phyloP scores from a whole-genome alignment of 2,329 filamentous ascomycete genomes.

The Ceratocystis destructans region DNA sequence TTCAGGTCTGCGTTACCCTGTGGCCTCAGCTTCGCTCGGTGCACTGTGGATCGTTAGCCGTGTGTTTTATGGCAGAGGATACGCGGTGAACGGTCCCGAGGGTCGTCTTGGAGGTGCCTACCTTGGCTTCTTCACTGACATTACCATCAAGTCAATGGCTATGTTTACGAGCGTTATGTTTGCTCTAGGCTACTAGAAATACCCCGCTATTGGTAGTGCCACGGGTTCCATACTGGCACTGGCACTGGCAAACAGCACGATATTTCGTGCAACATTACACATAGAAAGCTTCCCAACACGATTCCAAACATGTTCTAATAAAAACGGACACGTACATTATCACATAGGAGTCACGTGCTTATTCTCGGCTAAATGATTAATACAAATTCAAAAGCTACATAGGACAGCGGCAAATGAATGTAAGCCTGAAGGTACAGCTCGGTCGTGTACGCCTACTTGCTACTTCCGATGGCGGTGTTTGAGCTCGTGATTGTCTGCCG shows the following conservation, averaged over 20 bases:
- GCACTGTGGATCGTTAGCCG: conserved; percentile 40
- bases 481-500: conserved; percentile 6
- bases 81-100: conserved; percentile 34
- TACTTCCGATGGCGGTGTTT: neutral
- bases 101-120: conserved; percentile 32
- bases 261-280: no score
- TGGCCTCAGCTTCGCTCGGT: conserved; percentile 36
- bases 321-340: no score
- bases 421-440: no score
- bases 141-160: conserved; percentile 31
- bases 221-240: neutral
- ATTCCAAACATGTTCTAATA: neutral
- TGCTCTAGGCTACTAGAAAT: conserved; percentile 26
- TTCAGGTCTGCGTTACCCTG: conserved; percentile 42
- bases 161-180: conserved; percentile 31
- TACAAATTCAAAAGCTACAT: neutral
- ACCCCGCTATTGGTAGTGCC: neutral
- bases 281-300: no score
- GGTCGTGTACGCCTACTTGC: neutral
- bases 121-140: conserved; percentile 27
- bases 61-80: conserved; percentile 42
- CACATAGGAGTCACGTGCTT: no score
- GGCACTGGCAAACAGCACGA: neutral
- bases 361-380: neutral
- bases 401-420: neutral